Base-by-base conservation (phyloP, 148 eudicot species). In the Chenopodium quinoa region DNA sequence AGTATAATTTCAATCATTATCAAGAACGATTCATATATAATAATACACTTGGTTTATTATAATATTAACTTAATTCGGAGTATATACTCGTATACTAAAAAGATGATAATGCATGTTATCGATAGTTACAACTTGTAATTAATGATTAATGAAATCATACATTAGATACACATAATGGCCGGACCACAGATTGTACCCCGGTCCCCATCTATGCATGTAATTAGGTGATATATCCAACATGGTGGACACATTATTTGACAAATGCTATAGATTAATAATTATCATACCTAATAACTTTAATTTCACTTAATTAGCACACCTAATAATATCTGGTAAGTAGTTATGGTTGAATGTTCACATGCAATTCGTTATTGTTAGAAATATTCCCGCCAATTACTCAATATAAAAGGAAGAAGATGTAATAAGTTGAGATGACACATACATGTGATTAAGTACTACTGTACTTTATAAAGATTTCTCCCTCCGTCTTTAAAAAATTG, bases 181-280 rank as follows among this genome's bases (percentile, higher is more conserved):
- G 60, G 60, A 16, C 60, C 60, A 54, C 19, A 13, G 19, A 34
- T 8, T 71, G 25, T 40, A 19, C 74, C 52, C 50, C 50, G 47
- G 6, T 17, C 25, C 44, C 74, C n/a, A n/a, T n/a, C 46, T 4
- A 14, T 70, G 73, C 46, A 70, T 70, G 23, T 31, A 7, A 70
- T 70, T 70, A 70, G 73, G 73, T 70, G 4, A 70, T 13, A 34
- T 68, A 20, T 66, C 75, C 50, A 71, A 32, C 50, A 71, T 32
- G 37, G 46, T 19, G 75, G 75, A 68, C 46, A 69, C 44, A 70
- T 71, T 71, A 32, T 37, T 70, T 16, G 46, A 70, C 73, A 56
- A 56, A 19, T 56, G 62, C 17, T 56, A 17, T 56, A 13, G 62
- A 56, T 56, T 14, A 56, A 9, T 50, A 50, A 50, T 56, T 56